Evolutionary conservation across 2,329 filamentous ascomycete species (phyloP).

Genomic region (Beauveria scarabaeidicola): DNA sequence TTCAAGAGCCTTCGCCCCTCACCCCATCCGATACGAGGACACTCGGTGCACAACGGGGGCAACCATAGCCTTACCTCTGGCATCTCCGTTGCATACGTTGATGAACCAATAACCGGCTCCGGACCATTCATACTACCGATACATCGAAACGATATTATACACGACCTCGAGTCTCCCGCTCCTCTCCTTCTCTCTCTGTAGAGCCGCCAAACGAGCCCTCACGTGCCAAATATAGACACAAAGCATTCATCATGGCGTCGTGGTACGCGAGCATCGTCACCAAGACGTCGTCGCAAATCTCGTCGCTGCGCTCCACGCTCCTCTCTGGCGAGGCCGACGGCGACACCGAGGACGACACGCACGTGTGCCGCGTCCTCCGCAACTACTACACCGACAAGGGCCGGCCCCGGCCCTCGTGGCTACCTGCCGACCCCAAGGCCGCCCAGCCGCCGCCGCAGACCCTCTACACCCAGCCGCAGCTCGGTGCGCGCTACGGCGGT

Average conservation of each 20-base stretch:
- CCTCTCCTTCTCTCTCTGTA: too few relatives aligned
- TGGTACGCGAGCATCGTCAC: slow-evolving; percentile 71
- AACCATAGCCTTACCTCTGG: background rate
- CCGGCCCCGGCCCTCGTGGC: slow-evolving; percentile 72
- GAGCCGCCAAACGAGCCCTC: background rate
- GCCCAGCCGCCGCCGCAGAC: slow-evolving; percentile 47
- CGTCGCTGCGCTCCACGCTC: slow-evolving; percentile 60
- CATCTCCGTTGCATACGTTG: background rate
- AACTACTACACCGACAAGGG: slow-evolving; percentile 89
- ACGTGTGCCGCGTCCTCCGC: slow-evolving; percentile 87
- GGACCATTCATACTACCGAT: background rate
- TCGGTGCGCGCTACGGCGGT: slow-evolving; percentile 47
- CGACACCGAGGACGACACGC: slow-evolving; percentile 80
- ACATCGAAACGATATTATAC: background rate
- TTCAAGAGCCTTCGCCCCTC: background rate
- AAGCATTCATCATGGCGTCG: slow-evolving; percentile 53
- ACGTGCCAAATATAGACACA: background rate
- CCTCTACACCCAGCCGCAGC: slow-evolving; percentile 41
- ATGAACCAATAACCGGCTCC: background rate
- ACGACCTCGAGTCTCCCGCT: background rate
- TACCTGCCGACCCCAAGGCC: slow-evolving; percentile 77
- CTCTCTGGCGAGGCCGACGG: slow-evolving; percentile 58
- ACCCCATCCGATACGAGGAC: background rate
- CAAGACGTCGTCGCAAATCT: slow-evolving; percentile 57
- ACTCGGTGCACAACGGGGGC: background rate